Base-by-base conservation (phyloP, 2,329 filamentous ascomycete species). In the Dothistroma pini region DNA sequence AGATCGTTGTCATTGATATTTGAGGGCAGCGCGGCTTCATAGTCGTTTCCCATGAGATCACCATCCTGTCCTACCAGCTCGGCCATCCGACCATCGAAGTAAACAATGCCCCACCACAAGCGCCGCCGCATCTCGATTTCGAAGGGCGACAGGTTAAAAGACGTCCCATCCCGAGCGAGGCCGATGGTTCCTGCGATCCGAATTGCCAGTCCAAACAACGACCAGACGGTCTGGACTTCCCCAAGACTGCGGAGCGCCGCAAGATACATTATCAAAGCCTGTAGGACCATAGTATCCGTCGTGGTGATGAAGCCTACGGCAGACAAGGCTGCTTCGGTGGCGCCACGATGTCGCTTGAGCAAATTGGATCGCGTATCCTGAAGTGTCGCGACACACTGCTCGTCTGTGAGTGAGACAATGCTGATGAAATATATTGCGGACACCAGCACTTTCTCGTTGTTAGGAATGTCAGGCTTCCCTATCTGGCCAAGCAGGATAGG, bases 71-170 rank as follows among this genome's bases (percentile, higher is more conserved):
- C 69, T 5, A 69, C 66, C 3, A 90, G 83, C 71, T 91, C 88
- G 59, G 86, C 82, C 41, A 90, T 83, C 22, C 89, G 86, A 62
- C 83, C 80, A 72, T 92, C 89, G 65, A 90, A 88, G 29, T 85
- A 79, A 1, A 88, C 80, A 16, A 92, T 62, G 4, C 65, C 69
- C 71, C 72, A 75, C 71, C 71, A 75, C 9, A 75, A 59, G 3
- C 73, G 68, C 41, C 71, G 58, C 3, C 72, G 72, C 63, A 74
- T 71, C 54, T 75, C 73, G 7, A 65, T 67, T 41, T 75, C 72
- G 59, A 75, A 74, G 4, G 70, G 69, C 14, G 72, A 66, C 11
- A 75, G 58, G n/a, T 61, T 62, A 10, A 71, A 63, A 11, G 65
- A 61, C 10, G 60, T 66, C 31, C 70, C 70, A 47, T 74, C 72